phyloP scores from a whole-genome alignment of 208 protist species.

The Acanthamoeba sp. region DNA sequence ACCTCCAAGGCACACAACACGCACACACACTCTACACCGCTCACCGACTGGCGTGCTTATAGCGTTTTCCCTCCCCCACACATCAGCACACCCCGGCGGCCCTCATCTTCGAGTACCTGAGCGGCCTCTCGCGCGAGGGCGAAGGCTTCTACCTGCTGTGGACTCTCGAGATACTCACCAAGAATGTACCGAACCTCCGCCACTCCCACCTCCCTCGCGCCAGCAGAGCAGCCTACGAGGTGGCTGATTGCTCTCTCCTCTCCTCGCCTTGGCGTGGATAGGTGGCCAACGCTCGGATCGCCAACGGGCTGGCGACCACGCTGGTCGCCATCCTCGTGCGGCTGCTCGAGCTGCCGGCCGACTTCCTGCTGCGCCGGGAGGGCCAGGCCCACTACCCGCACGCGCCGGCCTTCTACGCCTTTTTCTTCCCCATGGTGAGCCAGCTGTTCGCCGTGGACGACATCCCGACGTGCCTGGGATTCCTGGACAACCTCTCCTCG shows the following conservation, averaged over 20 bases:
- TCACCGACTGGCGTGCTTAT: not conserved
- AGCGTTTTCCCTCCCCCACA: too few species aligned
- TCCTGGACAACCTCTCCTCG: not conserved
- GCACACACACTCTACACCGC: not conserved
- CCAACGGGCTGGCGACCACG: conserved; percentile 51
- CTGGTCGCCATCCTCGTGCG: conserved; percentile 41
- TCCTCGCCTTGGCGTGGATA: not conserved
- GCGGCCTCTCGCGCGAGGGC: conserved; percentile 54
- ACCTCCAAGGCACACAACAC: not conserved
- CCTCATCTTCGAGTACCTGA: conserved; percentile 66
- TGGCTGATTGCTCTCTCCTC: not conserved
- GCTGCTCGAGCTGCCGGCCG: conserved; percentile 40
- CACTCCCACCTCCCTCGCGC: not conserved
- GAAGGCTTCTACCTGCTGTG: conserved; percentile 70
- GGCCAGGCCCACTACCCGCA: conserved; percentile 30
- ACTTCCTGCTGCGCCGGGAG: conserved; percentile 4
- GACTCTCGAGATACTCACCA: conserved; percentile 55
- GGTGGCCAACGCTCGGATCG: not conserved
- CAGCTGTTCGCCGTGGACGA: conserved; percentile 54
- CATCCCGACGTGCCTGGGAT: conserved; percentile 12
- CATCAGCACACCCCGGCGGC: conserved; percentile 39
- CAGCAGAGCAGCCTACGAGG: not conserved
- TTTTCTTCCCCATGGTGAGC: conserved; percentile 15
- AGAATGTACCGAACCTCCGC: not conserved
- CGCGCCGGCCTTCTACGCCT: conserved; percentile 39